These are phyloP conservation scores for Aspergillus steynii DNA, from an alignment of 495 filamentous ascomycete species.

Conservation along the genomic window DNA sequence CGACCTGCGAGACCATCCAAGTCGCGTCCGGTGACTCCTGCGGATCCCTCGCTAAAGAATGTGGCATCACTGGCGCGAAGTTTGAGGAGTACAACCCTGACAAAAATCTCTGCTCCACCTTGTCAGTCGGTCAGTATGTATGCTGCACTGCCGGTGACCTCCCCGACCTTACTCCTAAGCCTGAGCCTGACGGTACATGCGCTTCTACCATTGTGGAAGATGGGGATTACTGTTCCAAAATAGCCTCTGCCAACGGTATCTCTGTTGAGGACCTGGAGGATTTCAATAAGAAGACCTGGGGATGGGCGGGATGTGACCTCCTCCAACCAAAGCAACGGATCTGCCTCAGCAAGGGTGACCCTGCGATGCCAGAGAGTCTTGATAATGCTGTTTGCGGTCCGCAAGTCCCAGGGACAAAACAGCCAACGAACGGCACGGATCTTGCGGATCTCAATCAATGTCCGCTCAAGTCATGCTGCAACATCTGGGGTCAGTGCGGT, in stretches of 20 bases:
- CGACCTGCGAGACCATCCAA: too few relatives aligned
- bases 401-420: conserved; percentile 33
- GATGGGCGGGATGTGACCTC: conserved; percentile 43
- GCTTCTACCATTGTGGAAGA: conserved; percentile 29
- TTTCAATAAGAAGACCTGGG: conserved; percentile 43
- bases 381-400: conserved; percentile 46
- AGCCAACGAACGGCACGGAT: conserved; percentile 6
- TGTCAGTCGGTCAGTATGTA: conserved; percentile 37
- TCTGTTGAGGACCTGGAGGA: conserved; percentile 28
- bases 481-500: conserved; percentile 39
- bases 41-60: conserved; percentile 36
- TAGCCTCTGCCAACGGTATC: conserved; percentile 30
- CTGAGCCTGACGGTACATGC: conserved; percentile 44
- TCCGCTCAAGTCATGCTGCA: conserved; percentile 29
- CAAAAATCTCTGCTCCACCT: conserved; percentile 34
- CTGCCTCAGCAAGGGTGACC: conserved; percentile 46
- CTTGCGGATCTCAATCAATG: conserved; percentile 24
- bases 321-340: conserved; percentile 29
- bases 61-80: conserved; percentile 40
- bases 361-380: conserved; percentile 44
- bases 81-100: conserved; percentile 43
- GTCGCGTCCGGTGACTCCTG: conserved; percentile 39
- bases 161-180: conserved; percentile 41
- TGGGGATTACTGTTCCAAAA: conserved; percentile 30
- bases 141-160: conserved; percentile 48